Base-by-base conservation (phyloP, 2,329 filamentous ascomycete species). In the Colletotrichum nymphaeae region DNA sequence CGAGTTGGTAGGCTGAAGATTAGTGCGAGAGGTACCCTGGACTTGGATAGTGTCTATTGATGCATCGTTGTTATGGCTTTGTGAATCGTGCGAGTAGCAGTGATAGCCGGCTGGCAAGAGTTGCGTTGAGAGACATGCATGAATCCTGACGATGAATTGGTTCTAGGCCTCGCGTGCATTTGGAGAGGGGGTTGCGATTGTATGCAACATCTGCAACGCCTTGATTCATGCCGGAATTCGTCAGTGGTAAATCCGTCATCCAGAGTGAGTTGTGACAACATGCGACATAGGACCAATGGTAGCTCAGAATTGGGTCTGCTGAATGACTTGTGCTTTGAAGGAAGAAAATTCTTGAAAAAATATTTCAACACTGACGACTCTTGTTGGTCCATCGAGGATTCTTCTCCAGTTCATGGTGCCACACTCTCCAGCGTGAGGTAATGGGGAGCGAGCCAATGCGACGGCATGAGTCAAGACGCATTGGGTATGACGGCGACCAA, bases 391-490 rank as follows among this genome's bases (percentile, higher is more conserved):
- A 35, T 59, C 42, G 46, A 56, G 32, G 12, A 28, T n/a, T 69
- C 53, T 64, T 64, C 53, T 69, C 53, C 42, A 59, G 69, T 53
- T 52, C 26, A 57, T 57, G 67, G 71, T 66, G 62, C 67, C 71
- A 73, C 67, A 55, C 49, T 52, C 46, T 62, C 46, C 65, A 65
- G 46, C 30, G 12, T 35, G 42, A 52, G 37, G 32, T 66, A 56
- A 62, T 9, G 28, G 56, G 59, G 26, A 57, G 37, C 35, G 60
- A 66, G 57, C 49, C 67, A 71, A 62, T 71, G 71, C 67, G 67
- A 73, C 71, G 49, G 55, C 71, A 73, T 26, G 71, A 73, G 71
- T 73, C 71, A 73, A 73, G 67, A 60, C 46, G 62, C 60, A 56
- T 66, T 63, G 35, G 60, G 62, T 16, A 70, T 57, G 60, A 62